Conservation (phyloP, 1,139 yeast genomes). For the Candida sp. region DNA sequence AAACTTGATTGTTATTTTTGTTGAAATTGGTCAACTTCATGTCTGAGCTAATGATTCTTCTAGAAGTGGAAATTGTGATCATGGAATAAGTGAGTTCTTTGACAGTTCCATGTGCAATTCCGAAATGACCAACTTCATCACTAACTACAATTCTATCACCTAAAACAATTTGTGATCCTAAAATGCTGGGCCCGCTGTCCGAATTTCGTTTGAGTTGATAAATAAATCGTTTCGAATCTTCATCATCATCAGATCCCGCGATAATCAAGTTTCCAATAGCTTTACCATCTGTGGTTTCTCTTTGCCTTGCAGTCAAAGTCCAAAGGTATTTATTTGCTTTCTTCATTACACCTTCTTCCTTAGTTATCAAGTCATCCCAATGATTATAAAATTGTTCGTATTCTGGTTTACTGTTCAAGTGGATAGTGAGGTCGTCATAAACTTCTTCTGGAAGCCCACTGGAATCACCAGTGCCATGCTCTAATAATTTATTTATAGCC, state of each 20-base stretch:
- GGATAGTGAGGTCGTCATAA: constrained; percentile 48
- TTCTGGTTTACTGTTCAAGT: constrained; percentile 33
- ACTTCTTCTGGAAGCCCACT: constrained; percentile 46
- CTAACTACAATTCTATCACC: constrained; percentile 67
- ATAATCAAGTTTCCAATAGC: constrained; percentile 51
- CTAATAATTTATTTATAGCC: constrained; percentile 59
- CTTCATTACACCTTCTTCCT: constrained; percentile 64
- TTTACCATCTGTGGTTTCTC: constrained; percentile 61
- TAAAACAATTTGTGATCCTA: constrained; percentile 41
- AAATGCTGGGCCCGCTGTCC: constrained; percentile 1
- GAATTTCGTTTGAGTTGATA: constrained; percentile 46
- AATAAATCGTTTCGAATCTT: constrained; percentile 23
- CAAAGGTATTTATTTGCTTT: constrained; percentile 63
- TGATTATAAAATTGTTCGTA: constrained; percentile 57
- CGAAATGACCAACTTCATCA: constrained; percentile 78
- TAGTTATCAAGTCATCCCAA: constrained; percentile 73
- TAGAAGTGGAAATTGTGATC: constrained; percentile 43
- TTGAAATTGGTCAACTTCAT: constrained; percentile 41
- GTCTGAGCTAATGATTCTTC: constrained; percentile 48
- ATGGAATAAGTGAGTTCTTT: constrained; percentile 33
- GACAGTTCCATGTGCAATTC: constrained; percentile 63
- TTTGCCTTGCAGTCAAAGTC: constrained; percentile 55
- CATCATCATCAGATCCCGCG: constrained; percentile 21
- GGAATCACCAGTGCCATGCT: constrained; percentile 49
- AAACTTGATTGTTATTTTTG: constrained; percentile 41